These are phyloP conservation scores for Sporobolomyces phaffii DNA, from an alignment of 768 basidiomycete species.

Conservation along the genomic window DNA sequence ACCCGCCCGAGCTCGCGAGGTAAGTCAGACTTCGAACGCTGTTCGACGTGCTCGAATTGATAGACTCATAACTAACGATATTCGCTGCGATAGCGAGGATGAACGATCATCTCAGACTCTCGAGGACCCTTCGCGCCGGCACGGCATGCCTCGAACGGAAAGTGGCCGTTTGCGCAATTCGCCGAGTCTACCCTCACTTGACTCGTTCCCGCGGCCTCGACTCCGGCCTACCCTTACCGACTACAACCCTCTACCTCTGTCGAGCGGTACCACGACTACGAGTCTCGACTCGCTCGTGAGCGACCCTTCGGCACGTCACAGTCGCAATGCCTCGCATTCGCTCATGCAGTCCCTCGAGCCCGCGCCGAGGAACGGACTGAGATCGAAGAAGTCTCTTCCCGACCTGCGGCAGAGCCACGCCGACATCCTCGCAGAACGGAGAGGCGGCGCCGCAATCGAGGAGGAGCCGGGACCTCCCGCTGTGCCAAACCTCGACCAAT, in stretches of 20 bases:
- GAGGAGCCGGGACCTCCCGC: slow-evolving; percentile 10
- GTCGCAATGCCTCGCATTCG: slow-evolving; percentile 39
- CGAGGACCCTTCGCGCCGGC: neutral
- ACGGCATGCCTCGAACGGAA: slow-evolving; percentile 8
- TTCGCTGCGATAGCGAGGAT: slow-evolving; percentile 12
- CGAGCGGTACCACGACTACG: neutral
- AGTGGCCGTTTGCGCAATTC: slow-evolving; percentile 20
- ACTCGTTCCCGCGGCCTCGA: neutral
- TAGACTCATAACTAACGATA: too few relatives aligned
- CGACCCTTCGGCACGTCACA: slow-evolving; percentile 30
- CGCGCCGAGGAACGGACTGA: slow-evolving; percentile 27
- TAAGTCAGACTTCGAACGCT: neutral
- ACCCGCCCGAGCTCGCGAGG: slow-evolving; percentile 12
- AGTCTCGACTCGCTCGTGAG: neutral
- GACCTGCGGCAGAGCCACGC: slow-evolving; percentile 60
- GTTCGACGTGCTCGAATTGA: too few relatives aligned
- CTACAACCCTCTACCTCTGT: neutral
- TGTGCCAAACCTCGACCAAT: neutral
- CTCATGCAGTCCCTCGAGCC: slow-evolving; percentile 18
- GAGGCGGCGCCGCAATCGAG: neutral
- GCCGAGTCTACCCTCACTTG: slow-evolving; percentile 9
- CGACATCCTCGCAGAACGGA: slow-evolving; percentile 47
- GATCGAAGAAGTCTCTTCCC: slow-evolving; percentile 74
- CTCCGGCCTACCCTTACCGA: slow-evolving; percentile 1
- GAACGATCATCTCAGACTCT: neutral